A percentile compares a stretch with the other conserved stretches of the same genome.
Conservation (phyloP, 73 alveolate genomes). For the Uronychia binucleata region DNA sequence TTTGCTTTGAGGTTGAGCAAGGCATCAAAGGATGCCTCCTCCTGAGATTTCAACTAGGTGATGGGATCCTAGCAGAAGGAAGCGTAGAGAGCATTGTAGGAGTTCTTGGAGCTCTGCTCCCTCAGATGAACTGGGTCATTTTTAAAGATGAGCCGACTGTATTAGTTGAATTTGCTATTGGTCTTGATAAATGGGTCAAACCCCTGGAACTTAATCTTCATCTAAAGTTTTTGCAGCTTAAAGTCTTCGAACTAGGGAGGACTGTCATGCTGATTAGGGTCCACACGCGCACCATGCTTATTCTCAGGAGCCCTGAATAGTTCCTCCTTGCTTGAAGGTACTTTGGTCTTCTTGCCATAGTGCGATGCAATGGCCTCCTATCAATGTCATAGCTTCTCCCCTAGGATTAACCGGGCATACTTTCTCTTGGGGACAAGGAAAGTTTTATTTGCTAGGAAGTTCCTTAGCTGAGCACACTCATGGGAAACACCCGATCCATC, state of each 20-base stretch:
- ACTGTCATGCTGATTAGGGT: not conserved
- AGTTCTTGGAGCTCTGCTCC: not conserved
- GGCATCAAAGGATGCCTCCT: not conserved
- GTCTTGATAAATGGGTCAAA: not conserved
- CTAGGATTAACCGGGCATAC: not conserved
- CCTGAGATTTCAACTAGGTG: not conserved
- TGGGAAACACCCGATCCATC: not conserved
- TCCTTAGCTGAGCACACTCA: not conserved
- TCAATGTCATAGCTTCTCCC: not conserved
- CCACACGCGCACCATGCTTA: not conserved
- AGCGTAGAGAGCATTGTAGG: not conserved
- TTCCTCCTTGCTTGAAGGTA: not conserved
- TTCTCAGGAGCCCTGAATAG: not conserved
- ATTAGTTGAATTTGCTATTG: not conserved
- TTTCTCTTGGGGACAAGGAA: not conserved
- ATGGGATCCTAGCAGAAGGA: not conserved
- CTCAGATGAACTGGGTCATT: not conserved
- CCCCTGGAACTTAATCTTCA: not conserved
- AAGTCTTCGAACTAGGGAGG: not conserved
- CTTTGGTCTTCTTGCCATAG: not conserved
- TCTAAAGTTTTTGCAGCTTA: not conserved
- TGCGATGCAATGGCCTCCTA: not conserved
- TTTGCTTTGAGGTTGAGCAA: not conserved
- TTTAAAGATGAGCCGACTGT: not conserved
- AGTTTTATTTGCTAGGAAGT: not conserved